Conservation (phyloP, 2,329 filamentous ascomycete species). For the Fusarium buxicola region DNA sequence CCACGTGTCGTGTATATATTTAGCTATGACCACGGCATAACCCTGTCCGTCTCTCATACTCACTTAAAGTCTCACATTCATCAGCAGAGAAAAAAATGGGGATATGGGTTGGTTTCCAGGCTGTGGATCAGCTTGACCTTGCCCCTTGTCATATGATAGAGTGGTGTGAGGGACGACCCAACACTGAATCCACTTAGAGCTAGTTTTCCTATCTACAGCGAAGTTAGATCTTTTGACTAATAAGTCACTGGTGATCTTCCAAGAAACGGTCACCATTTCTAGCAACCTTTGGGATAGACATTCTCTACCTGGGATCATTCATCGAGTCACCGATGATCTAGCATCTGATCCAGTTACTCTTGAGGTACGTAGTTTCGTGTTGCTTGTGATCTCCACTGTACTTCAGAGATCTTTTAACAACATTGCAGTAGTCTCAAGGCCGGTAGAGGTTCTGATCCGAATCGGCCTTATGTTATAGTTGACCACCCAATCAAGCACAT, state of each 20-base stretch:
- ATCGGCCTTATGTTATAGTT: not conserved
- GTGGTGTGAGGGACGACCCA: slow-evolving; percentile 2
- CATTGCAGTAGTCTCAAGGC: slow-evolving; percentile 1
- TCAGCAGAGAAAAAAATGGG: not conserved
- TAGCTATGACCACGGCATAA: not conserved
- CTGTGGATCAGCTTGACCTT: slow-evolving; percentile 1
- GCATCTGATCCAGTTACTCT: too few species aligned
- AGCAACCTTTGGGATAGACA: not conserved
- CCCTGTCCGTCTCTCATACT: not conserved
- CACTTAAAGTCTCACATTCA: not conserved
- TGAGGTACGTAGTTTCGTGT: not conserved
- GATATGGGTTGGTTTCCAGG: not conserved
- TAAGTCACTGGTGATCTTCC: too few species aligned
- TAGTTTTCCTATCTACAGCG: too few species aligned
- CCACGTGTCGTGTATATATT: not conserved
- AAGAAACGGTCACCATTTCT: too few species aligned
- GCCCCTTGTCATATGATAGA: not conserved
- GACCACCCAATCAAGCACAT: not conserved
- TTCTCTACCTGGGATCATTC: too few species aligned
- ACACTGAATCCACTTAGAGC: not conserved
- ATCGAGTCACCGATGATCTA: too few species aligned
- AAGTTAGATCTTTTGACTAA: too few species aligned
- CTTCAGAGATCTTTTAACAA: not conserved
- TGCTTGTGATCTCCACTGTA: not conserved
- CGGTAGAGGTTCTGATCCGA: slow-evolving; percentile 6